A percentile compares a stretch with the other conserved stretches of the same genome.
Conservation (phyloP, 257 asterid genomes). For the Rauvolfia tetraphylla region DNA sequence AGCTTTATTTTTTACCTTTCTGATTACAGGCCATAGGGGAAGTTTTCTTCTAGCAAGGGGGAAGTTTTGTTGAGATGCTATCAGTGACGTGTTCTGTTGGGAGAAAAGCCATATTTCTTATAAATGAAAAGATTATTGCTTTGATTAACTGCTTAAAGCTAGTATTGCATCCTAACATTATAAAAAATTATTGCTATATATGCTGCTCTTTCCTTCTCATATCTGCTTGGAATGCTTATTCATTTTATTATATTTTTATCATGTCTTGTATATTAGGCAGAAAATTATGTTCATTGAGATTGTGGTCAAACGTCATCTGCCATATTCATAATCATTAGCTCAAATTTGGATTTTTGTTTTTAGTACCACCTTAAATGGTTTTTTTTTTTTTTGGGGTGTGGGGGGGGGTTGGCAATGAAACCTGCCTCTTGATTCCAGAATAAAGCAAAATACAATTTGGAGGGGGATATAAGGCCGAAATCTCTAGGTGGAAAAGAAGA, state of each 20-base stretch:
- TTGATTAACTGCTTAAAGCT: background rate
- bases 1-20: background rate
- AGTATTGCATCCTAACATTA: too few species aligned
- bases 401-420: too few species aligned
- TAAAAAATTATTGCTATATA: background rate
- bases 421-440: too few species aligned
- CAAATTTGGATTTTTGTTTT: background rate
- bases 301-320: background rate
- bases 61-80: background rate
- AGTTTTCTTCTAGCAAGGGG: too few species aligned
- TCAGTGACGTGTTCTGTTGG: background rate
- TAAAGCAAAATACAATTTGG: too few species aligned
- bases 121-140: background rate
- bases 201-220: background rate
- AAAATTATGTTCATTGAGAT: background rate
- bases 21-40: background rate
- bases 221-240: background rate
- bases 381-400: too few species aligned
- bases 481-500: too few species aligned
- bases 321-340: background rate
- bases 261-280: too few species aligned
- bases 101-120: background rate
- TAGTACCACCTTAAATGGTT: too few species aligned
- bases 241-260: background rate
- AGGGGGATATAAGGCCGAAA: too few species aligned